Base-by-base conservation (phyloP, 176 grass and related monocot genomes). In the Triticum timopheevii region DNA sequence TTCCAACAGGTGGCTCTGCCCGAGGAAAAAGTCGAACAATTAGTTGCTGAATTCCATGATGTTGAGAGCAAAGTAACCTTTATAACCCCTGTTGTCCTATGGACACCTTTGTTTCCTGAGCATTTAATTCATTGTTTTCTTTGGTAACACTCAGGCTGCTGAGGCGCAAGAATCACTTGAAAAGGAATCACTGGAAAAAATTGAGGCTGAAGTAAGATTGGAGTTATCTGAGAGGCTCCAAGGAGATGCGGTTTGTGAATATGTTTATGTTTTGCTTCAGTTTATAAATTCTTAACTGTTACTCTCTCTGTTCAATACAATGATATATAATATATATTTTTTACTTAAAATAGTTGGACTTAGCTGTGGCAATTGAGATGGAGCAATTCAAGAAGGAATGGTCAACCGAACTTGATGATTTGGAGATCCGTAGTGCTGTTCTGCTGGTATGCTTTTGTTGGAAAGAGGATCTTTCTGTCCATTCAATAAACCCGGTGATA, bases 111-210 rank as follows among this genome's bases (percentile, higher is more conserved):
- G 23, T 75, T 88, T 89, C 36, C 67, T n/a, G 87, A 76, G 62
- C 28, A 47, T 52, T 59, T 90, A 50, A 44, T 75, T 80, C 81
- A 83, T 78, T 61, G 9, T 75, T 10, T 83, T 90, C 44, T 87
- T 36, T 75, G 80, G 73, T 13, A 25, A 85, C 27, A 70, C 23
- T 80, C 92, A 98, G 97, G 97, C 97, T 76, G 92, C 97, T 82
- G 84, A 98, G 78, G 97, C 97, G 2, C 97, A 98, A 94, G 97
- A 98, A 88, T 93, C 97, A 83, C 97, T 98, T 78, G 97, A 98
- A 89, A 95, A 93, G 77, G 97, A 98, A 66, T 92, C 94, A 6
- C 87, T 98, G 85, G 90, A 93, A 25, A 93, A 90, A 84, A 66
- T 98, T 72, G 92, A 98, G 96, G 69, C 78, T 89, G 97, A 98